Base-by-base conservation (phyloP, 495 filamentous ascomycete genomes). In the Penicillium taxi region DNA sequence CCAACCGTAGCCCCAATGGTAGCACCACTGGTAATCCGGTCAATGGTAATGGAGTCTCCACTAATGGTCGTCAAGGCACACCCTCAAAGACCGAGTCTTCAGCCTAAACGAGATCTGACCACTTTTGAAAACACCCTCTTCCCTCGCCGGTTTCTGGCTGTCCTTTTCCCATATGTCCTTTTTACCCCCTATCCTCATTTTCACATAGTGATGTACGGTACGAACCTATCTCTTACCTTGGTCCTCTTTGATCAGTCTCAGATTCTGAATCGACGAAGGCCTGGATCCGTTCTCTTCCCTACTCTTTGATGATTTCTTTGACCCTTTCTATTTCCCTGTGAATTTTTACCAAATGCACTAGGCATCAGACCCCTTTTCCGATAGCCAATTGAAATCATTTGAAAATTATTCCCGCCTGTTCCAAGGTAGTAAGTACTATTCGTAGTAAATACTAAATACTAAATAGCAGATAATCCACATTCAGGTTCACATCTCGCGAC, bases 1-100 rank as follows among this genome's bases (percentile, higher is more conserved):
- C 51, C 5, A 70, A 70, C 50, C 59, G 59, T 9, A 68, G 64
- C 45, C 64, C 66, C 5, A 56, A 61, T 35, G 61, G 58, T n/a
- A 67, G 58, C 42, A 53, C 49, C 11, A 34, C 59, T 25, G 59
- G 52, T 30, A 59, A 50, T 38, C 40, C 46, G 30, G 45, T 51
- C 26, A 60, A 59, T 33, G 50, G 47, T 42, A 54, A 58, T 44
- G 49, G 46, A 16, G 46, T 59, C 27, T 39, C 59, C 44, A 41
- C 46, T 30, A 50, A 48, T 18, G 55, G 53, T 25, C 50, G 45
- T 21, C 51, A 52, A n/a, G 37, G 50, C 19, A 57, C 61, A 1
- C 59, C 58, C 24, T 42, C 61, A 5, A 69, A 64, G 46, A 25
- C 31, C 14, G 65, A 67, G 28, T 36, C 59, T 24, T 41, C 58